These are phyloP conservation scores for Triticum dicoccoides DNA, from an alignment of 176 grass and related monocot species.

Conservation along the genomic window DNA sequence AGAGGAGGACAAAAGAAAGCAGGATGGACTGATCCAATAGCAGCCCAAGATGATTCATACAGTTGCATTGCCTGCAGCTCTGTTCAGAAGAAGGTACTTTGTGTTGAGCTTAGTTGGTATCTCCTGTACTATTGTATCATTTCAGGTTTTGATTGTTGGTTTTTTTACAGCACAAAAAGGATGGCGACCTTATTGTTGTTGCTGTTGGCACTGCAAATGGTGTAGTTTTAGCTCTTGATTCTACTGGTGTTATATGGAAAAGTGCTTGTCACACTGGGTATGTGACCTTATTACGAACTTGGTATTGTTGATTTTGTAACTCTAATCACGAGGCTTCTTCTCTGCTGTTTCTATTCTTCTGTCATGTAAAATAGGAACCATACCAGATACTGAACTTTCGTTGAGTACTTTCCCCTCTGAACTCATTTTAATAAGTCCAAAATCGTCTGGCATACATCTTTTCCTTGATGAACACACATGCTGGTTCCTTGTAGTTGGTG, in stretches of 20 bases:
- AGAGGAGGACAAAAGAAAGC: conserved; percentile 10
- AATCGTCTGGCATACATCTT: no score
- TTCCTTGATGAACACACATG: no score
- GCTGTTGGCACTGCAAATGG: conserved; percentile 50
- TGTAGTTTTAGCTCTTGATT: conserved; percentile 41
- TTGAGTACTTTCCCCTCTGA: no score
- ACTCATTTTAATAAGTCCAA: no score
- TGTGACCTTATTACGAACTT: background rate
- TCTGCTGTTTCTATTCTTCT: no score
- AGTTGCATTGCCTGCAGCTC: conserved; percentile 41
- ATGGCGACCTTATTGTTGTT: conserved; percentile 31
- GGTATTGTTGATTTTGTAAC: background rate
- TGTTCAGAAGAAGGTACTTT: conserved; percentile 44
- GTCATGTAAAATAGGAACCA: no score
- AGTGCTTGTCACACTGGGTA: conserved; percentile 44
- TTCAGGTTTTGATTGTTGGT: conserved; percentile 23
- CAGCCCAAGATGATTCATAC: conserved; percentile 23
- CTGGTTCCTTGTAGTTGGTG: no score
- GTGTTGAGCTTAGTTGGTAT: background rate
- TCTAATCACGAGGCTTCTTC: no score
- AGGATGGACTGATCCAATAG: conserved; percentile 24
- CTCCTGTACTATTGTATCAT: background rate
- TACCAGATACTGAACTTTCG: no score
- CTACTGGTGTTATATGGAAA: conserved; percentile 32
- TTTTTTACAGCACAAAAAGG: conserved; percentile 36